Base-by-base conservation (phyloP, 345 rosid genomes). In the Linum usitatissimum region DNA sequence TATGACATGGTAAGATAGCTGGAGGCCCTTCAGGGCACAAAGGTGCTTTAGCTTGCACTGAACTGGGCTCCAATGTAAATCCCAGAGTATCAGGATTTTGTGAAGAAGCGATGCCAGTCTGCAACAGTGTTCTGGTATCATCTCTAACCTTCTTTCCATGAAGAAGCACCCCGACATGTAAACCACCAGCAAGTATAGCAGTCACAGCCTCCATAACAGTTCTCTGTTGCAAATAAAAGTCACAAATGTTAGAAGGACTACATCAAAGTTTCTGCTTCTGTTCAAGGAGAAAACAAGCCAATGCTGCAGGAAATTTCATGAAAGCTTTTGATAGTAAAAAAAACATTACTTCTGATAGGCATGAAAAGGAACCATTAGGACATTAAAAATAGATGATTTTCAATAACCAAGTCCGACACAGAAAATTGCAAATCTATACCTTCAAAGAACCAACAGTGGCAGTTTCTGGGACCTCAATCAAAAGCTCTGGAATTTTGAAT, bases 151-250 rank as follows among this genome's bases (percentile, higher is more conserved):
- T 86, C 78, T 86, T 87, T 5, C 99, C 99, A 68, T 79, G 82
- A 66, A 82, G 79, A 71, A 90, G 89, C 42, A 93, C 84, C 40
- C 97, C 96, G 66, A 93, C 73, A 30, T 73, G 83, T 61, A 88
- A 64, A 66, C 87, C 99, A 45, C 89, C 83, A 64, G 89, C 86
- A 74, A 93, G 92, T 57, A 86, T 81, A 0, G 85, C 80, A 64
- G 73, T 83, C 71, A 93, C 80, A 64, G 97, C 99, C 70, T 93
- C 97, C 87, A 86, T 71, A 60, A 90, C 97, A 60, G 86, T 78
- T 77, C 90, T 90, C 99, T 74, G 38, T 23, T 23, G 28, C 28
- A 23, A 1, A 23, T 23, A 23, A 23, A 23, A 23, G 1, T 23
- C 28, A 23, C 28, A 23, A 23, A 23, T 23, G 28, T 23, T 23